Evolutionary conservation across 371 early-diverging fungal species (phyloP).

Genomic region (Mortierella sp.): DNA sequence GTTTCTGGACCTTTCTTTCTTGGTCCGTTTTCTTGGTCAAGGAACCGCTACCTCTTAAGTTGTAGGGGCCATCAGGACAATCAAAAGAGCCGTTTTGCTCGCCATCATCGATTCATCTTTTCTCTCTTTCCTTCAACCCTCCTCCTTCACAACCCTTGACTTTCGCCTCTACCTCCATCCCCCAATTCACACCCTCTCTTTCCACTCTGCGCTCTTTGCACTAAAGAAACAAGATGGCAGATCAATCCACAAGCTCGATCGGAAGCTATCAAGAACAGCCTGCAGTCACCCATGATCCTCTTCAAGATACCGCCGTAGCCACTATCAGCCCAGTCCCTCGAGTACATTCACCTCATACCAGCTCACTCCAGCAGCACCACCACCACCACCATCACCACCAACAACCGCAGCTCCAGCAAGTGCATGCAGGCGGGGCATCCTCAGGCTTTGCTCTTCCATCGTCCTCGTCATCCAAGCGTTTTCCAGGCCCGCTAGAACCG

Average conservation of each 20-base stretch:
- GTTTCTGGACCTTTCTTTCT: slow-evolving; percentile 20
- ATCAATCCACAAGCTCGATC: not conserved
- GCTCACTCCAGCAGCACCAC: not conserved
- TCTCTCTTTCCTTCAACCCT: not conserved
- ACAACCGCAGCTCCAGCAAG: not conserved
- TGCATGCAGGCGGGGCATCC: slow-evolving; percentile 25
- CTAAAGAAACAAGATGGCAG: slow-evolving; percentile 1
- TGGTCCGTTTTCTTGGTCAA: slow-evolving; percentile 8
- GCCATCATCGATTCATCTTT: not conserved
- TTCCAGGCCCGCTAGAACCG: slow-evolving; percentile 11
- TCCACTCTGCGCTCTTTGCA: not conserved
- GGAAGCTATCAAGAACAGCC: not conserved
- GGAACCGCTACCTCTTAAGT: slow-evolving; percentile 34
- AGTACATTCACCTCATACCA: not conserved
- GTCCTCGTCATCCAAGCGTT: slow-evolving; percentile 17
- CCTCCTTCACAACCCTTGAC: not conserved
- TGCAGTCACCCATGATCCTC: not conserved
- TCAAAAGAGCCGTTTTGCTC: slow-evolving; percentile 19
- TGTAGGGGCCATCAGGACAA: slow-evolving; percentile 16
- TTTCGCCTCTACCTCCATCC: not conserved
- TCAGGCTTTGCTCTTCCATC: slow-evolving; percentile 43
- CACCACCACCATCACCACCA: not conserved
- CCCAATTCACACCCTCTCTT: not conserved
- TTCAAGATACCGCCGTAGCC: not conserved
- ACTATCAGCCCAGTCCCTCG: not conserved